phyloP scores from a whole-genome alignment of 306 rosid genomes.

The Fragaria ananassa region DNA sequence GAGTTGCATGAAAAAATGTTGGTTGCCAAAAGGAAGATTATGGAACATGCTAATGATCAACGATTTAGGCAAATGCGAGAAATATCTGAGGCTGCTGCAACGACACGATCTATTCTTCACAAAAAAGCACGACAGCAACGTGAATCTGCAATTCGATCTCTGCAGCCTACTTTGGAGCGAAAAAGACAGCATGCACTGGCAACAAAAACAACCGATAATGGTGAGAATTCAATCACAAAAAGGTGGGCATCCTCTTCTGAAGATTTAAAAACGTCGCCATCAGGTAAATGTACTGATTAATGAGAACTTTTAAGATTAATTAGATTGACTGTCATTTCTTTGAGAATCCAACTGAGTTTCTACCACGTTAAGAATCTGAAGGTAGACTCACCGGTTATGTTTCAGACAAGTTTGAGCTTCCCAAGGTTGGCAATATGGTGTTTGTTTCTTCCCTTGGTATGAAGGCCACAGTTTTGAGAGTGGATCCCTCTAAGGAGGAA shows the following conservation, averaged over 20 bases:
- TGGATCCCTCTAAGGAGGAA: constrained; percentile 70
- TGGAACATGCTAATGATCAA: constrained; percentile 48
- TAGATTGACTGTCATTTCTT: neutral
- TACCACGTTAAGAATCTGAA: neutral
- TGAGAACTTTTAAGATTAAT: neutral
- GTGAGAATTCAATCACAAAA: constrained; percentile 31
- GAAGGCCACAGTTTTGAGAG: constrained; percentile 55
- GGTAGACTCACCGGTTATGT: constrained; percentile 7
- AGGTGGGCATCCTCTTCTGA: constrained; percentile 35
- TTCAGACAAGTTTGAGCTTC: constrained; percentile 56
- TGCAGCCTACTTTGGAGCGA: constrained; percentile 33
- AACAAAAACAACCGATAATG: constrained; percentile 25
- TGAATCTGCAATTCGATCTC: constrained; percentile 42
- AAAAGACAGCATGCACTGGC: constrained; percentile 32
- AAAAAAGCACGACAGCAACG: constrained; percentile 56
- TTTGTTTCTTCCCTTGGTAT: constrained; percentile 69
- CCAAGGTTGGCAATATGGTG: constrained; percentile 73
- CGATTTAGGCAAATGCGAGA: constrained; percentile 56
- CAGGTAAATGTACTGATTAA: constrained; percentile 40
- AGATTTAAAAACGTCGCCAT: constrained; percentile 28
- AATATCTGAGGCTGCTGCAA: constrained; percentile 64
- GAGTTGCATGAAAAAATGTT: constrained; percentile 54
- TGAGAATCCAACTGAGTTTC: neutral
- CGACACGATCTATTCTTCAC: constrained; percentile 75
- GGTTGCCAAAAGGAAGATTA: constrained; percentile 55